Evolutionary conservation across 2,329 filamentous ascomycete genomes (phyloP).

Genomic region (Colletotrichum salicis): DNA sequence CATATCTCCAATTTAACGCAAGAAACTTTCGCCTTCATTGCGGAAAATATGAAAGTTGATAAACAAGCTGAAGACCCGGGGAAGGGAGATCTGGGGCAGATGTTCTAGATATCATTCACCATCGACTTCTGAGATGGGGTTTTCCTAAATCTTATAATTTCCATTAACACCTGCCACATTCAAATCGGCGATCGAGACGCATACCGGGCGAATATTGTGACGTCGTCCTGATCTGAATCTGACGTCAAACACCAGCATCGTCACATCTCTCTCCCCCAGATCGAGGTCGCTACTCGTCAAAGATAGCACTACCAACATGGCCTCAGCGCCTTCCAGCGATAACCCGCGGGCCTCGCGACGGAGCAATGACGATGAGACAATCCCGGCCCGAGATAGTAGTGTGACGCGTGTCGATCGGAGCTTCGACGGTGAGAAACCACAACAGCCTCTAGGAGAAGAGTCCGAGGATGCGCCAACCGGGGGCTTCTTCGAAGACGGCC

Average conservation of each 20-base stretch:
- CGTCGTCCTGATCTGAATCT: background rate
- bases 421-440: constrained; percentile 12
- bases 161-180: background rate
- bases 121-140: background rate
- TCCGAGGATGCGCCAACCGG: background rate
- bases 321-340: background rate
- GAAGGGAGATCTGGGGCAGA: background rate
- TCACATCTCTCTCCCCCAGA: background rate
- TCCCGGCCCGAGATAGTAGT: constrained; percentile 19
- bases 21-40: background rate
- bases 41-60: background rate
- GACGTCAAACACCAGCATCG: background rate
- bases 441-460: background rate
- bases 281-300: background rate
- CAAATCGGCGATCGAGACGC: background rate
- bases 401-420: constrained; percentile 7
- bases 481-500: constrained; percentile 19
- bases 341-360: background rate
- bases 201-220: background rate
- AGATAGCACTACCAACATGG: background rate
- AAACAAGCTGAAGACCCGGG: background rate
- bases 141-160: background rate
- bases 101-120: background rate
- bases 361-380: background rate
- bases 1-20: constrained; percentile 22